Percentiles rank a stretch among this genome's conserved stretches.
Evolutionary conservation across 139 green algal genomes (phyloP).

Genomic region (Chlamydomonas eustigma): DNA sequence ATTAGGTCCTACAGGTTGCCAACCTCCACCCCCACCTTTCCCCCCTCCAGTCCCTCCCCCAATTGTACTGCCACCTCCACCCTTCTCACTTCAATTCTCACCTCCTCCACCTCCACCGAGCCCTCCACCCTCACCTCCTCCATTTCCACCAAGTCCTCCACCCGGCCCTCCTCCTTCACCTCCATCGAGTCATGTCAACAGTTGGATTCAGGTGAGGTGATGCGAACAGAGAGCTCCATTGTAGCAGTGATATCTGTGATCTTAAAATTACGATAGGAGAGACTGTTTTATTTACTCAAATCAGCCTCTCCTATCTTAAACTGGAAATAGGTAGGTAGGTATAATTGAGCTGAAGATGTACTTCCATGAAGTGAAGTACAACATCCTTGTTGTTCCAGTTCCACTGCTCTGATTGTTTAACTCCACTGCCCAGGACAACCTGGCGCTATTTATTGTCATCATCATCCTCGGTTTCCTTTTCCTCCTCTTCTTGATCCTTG

Average conservation of each 20-base stretch:
- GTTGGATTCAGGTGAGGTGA: conserved; percentile 3
- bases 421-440: conserved; percentile 8
- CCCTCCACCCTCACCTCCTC: not conserved
- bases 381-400: not conserved
- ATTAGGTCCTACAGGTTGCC: not conserved
- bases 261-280: not conserved
- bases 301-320: not conserved
- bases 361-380: not conserved
- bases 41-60: not conserved
- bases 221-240: not conserved
- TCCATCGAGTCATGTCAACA: not conserved
- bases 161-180: not conserved
- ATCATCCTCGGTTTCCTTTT: conserved; percentile 13
- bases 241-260: not conserved
- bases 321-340: not conserved
- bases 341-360: not conserved
- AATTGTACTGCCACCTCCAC: not conserved
- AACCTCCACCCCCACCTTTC: not conserved
- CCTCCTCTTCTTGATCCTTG: conserved; percentile 5
- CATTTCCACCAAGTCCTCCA: not conserved
- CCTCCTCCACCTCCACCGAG: not conserved
- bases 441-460: conserved; percentile 17
- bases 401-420: not conserved
- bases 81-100: not conserved
- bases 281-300: not conserved